These are phyloP conservation scores for Rutstroemia sp. DNA, from an alignment of 2,329 filamentous ascomycete genomes.

Conservation along the genomic window DNA sequence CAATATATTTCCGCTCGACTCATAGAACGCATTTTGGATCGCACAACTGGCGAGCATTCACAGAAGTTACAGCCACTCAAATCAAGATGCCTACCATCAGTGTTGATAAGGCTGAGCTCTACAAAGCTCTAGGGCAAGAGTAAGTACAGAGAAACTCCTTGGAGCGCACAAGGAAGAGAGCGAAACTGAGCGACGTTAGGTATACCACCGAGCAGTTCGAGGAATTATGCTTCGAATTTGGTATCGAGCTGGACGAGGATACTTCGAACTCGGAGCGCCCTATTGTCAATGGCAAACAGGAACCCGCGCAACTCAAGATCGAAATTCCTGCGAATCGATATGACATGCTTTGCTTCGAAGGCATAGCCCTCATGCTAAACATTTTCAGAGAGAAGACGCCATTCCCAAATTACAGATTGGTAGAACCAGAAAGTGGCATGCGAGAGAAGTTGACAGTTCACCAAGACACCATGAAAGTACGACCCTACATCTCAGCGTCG, in stretches of 20 bases:
- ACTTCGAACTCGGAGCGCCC: constrained; percentile 49
- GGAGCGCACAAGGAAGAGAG: constrained; percentile 8
- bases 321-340: constrained; percentile 94
- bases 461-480: constrained; percentile 66
- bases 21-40: background rate
- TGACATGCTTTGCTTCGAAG: constrained; percentile 96
- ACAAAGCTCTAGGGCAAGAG: constrained; percentile 83
- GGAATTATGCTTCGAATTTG: constrained; percentile 94
- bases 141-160: constrained; percentile 39
- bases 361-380: constrained; percentile 90
- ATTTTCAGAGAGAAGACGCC: constrained; percentile 76
- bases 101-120: constrained; percentile 94
- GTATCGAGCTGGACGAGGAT: constrained; percentile 94
- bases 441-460: constrained; percentile 75
- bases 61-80: background rate
- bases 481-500: constrained; percentile 82
- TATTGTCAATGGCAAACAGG: constrained; percentile 69
- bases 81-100: constrained; percentile 86
- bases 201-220: constrained; percentile 94
- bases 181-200: constrained; percentile 36
- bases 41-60: background rate
- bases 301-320: constrained; percentile 91
- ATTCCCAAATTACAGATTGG: constrained; percentile 73
- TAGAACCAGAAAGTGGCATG: constrained; percentile 63
- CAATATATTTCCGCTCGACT: constrained; percentile 6